Base-by-base conservation (phyloP, 2,329 filamentous ascomycete species). In the Cladosporium sp. region DNA sequence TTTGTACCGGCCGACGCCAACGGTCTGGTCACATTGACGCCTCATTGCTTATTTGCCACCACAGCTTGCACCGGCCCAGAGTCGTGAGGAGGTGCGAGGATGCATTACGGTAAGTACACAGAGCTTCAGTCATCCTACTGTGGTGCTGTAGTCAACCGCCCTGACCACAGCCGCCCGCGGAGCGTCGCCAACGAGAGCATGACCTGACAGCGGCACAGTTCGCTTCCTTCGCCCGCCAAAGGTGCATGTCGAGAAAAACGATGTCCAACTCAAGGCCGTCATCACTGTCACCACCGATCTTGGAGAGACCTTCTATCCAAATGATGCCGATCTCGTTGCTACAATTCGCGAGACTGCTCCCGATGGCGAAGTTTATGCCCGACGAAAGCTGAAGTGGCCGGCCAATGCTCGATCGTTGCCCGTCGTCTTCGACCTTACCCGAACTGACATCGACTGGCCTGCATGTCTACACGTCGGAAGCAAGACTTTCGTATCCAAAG, bases 261-360 rank as follows among this genome's bases (percentile, higher is more conserved):
- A 66, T 15, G 67, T 78, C 57, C 68, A 70, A 15, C 70, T 84
- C 57, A 79, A 74, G 59, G 74, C 78, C 48, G 75, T 84, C 28
- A 75, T 89, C 58, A 86, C 85, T 37, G 79, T 89, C 66, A 86
- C 85, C 10, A 88, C 85, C 22, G 87, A 90, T 66, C 75, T 90
- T 7, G 87, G 87, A 17, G 85, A 88, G 64, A 78, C 78, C 0
- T 86, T 87, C 66, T 77, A 83, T 42, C 75, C 78, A n/a, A 66
- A 74, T 44, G 72, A 80, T 64, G 64, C 79, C 20, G 66, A 73
- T 12, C 67, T 83, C 8, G 66, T 73, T 15, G 75, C 71, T 20
- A 73, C 74, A 7, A 60, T 81, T 34, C 60, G 70, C 37, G 61
- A 64, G 36, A 42, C 58, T 13, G 65, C 67, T 20, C 56, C 62